Evolutionary conservation across 1,284 basidiomycete genomes (phyloP), one percentile per base, ranked within the genome.

Genomic region (Ganoderma boninense): DNA sequence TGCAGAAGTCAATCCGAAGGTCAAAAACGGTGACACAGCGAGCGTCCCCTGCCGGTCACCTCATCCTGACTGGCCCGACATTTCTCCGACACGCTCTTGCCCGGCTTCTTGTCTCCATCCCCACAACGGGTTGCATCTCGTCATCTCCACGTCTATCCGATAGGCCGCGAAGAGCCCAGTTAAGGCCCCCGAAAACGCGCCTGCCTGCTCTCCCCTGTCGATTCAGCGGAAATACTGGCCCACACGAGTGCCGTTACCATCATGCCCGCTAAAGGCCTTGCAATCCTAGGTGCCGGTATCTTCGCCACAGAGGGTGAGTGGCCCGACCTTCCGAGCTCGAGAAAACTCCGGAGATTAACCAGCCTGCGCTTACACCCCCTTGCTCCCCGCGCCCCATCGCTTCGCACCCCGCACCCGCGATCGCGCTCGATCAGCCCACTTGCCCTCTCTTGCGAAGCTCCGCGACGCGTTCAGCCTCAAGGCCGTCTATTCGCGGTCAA

Each of bases 401-500:
- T 26, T 44, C 5, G 18, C 49, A 16, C 26, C 16, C 29, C 11
- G n/a, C 42, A 40, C 66, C 38, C 18, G 44, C 54, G 64, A 69
- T 66, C 67, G 59, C 59, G 29, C 26, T 62, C 69, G 43, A 73
- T 80, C 78, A 92, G 92, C 92, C 10, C 92, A 95, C 81, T 83
- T 95, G 26, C 94, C 94, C 49, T 90, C 92, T 14, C 85, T 95
- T 66, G 85, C 85, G 23, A 77, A 82, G 18, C 83, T 93, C 61
- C 83, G 84, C 35, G 79, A 79, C 52, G 81, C 85, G 14, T 84
- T 86, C 64, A 76, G 78, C 38, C 84, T 95, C 66, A 89, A 85
- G 73, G 92, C 92, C 1, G 84, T 96, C 69, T 95, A 95, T 83
- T 96, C 94, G n/a, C 88, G 93, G 64, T 93, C 92, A 1, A 82